These are phyloP conservation scores for Darksidea phi DNA, from an alignment of 495 filamentous ascomycete species.

Conservation along the genomic window DNA sequence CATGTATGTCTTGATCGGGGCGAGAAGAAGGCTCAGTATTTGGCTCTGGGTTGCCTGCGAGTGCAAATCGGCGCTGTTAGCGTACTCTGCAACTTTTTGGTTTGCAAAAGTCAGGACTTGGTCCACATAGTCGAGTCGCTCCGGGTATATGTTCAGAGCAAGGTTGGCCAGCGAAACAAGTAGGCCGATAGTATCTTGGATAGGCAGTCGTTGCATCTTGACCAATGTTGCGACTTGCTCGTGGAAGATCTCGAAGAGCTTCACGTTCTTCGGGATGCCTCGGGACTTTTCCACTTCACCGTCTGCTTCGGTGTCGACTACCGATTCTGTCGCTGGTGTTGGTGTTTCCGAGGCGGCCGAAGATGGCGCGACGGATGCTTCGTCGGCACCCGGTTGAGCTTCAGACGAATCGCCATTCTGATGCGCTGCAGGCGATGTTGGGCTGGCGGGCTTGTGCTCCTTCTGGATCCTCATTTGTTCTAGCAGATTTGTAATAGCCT, in stretches of 20 bases:
- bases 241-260: constrained; percentile 96
- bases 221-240: constrained; percentile 93
- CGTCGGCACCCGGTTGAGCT: constrained; percentile 29
- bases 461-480: constrained; percentile 74
- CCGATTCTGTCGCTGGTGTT: constrained; percentile 37
- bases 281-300: constrained; percentile 55
- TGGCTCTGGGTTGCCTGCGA: constrained; percentile 83
- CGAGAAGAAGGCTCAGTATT: constrained; percentile 80
- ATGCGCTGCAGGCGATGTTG: constrained; percentile 36
- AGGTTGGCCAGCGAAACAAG: constrained; percentile 90
- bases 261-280: constrained; percentile 77
- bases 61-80: constrained; percentile 91
- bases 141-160: constrained; percentile 91
- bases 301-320: constrained; percentile 39
- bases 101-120: constrained; percentile 88
- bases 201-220: constrained; percentile 81
- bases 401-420: constrained; percentile 52
- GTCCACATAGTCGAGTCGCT: constrained; percentile 90
- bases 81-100: constrained; percentile 81
- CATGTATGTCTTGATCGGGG: constrained; percentile 82
- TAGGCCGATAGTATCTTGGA: constrained; percentile 91
- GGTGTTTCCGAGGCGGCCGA: constrained; percentile 21
- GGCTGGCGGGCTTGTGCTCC: constrained; percentile 48
- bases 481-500: constrained; percentile 72
- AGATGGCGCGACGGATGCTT: constrained; percentile 20